These are phyloP conservation scores for Pythium monospermum DNA, from an alignment of 352 stramenopile genomes.

Conservation along the genomic window DNA sequence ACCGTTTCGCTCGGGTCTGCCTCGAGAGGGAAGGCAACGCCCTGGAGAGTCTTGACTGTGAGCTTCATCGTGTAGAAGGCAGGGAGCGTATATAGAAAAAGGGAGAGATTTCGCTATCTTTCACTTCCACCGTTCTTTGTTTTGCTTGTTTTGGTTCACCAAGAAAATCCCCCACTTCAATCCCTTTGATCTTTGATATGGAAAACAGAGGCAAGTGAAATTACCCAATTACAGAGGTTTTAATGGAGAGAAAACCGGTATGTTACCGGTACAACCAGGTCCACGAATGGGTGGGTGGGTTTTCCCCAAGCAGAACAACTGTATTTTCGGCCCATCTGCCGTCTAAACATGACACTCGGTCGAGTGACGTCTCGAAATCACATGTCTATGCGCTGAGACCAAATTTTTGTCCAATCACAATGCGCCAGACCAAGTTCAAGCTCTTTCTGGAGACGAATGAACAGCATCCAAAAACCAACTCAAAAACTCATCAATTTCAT, in stretches of 20 bases:
- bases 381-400: neutral
- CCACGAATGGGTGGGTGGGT: neutral
- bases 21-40: constrained; percentile 74
- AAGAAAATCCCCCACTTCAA: constrained; percentile 7
- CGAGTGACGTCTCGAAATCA: neutral
- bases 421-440: constrained; percentile 19
- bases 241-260: constrained; percentile 1
- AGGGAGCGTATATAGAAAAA: neutral
- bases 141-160: constrained; percentile 1
- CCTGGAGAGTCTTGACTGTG: constrained; percentile 83
- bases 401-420: constrained; percentile 12
- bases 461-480: constrained; percentile 1
- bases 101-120: neutral
- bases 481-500: constrained; percentile 7
- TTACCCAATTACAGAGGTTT: constrained; percentile 9
- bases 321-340: too few species aligned
- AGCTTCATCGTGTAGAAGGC: constrained; percentile 60
- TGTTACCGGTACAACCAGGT: neutral
- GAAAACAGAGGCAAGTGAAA: constrained; percentile 6
- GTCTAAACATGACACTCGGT: neutral
- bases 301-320: neutral
- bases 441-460: constrained; percentile 13
- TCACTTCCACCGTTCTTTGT: constrained; percentile 9
- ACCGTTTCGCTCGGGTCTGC: constrained; percentile 71
- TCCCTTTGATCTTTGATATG: constrained; percentile 16